These are phyloP conservation scores for Tulasnella sp. DNA, from an alignment of 768 basidiomycete genomes.

Conservation along the genomic window DNA sequence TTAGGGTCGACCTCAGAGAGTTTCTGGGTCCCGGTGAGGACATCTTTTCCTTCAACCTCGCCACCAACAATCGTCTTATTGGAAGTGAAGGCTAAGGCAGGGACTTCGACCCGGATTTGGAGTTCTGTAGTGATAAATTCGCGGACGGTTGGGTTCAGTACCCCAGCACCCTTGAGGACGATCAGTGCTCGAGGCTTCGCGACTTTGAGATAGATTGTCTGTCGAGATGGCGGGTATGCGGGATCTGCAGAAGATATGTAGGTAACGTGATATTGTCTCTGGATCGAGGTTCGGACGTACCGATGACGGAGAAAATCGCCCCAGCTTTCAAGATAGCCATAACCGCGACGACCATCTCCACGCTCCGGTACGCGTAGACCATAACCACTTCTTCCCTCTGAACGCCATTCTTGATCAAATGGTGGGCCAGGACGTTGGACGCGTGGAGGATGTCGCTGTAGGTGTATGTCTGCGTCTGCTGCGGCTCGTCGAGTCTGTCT, in stretches of 20 bases:
- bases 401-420: constrained; percentile 79
- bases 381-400: constrained; percentile 95
- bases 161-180: constrained; percentile 85
- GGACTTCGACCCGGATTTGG: constrained; percentile 84
- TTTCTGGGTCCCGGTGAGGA: constrained; percentile 50
- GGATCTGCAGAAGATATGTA: constrained; percentile 58
- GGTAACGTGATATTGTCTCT: not conserved
- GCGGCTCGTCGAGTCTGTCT: constrained; percentile 37
- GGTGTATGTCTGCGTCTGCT: constrained; percentile 60
- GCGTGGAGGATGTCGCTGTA: constrained; percentile 80
- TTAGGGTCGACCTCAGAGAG: constrained; percentile 72
- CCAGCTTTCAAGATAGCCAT: constrained; percentile 96
- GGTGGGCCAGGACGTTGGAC: constrained; percentile 84
- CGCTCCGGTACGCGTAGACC: constrained; percentile 94
- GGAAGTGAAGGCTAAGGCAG: constrained; percentile 72
- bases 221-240: constrained; percentile 89
- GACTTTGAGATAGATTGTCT: constrained; percentile 88
- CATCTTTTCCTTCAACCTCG: constrained; percentile 48
- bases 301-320: constrained; percentile 95
- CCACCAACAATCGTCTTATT: constrained; percentile 69
- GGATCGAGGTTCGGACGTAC: constrained; percentile 45
- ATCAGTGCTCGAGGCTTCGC: constrained; percentile 88
- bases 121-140: constrained; percentile 76
- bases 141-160: constrained; percentile 72
- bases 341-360: constrained; percentile 94